Conservation (phyloP, 1,284 basidiomycete genomes). For the Leccinum colubrinum region DNA sequence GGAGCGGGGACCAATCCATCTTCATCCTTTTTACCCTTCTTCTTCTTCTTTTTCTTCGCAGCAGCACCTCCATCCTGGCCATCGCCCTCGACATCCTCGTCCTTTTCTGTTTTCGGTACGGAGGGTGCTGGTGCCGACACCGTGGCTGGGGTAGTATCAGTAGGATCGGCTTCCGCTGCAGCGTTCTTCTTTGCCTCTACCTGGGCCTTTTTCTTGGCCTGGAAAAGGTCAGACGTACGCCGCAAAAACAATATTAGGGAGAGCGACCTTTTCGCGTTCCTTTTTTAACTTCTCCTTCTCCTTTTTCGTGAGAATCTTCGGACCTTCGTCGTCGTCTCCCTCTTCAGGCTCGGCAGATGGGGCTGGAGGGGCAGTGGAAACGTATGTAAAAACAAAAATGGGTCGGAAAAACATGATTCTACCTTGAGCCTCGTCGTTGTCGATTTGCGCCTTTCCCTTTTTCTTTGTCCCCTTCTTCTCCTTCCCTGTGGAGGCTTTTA, state of each 20-base stretch:
- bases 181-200: conserved; percentile 79
- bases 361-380: conserved; percentile 25
- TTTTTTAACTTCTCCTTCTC: conserved; percentile 95
- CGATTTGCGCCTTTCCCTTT: conserved; percentile 44
- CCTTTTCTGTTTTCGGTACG: conserved; percentile 26
- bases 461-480: conserved; percentile 52
- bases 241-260: neutral
- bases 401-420: conserved; percentile 17
- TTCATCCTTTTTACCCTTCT: conserved; percentile 81
- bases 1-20: conserved; percentile 49
- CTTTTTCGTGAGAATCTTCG: conserved; percentile 80
- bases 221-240: conserved; percentile 13
- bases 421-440: conserved; percentile 38
- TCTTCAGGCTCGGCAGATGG: conserved; percentile 33
- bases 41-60: conserved; percentile 87
- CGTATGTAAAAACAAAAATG: conserved; percentile 16
- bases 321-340: conserved; percentile 44
- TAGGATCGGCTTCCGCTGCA: conserved; percentile 21
- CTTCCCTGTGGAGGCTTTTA: conserved; percentile 51
- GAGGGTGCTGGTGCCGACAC: conserved; percentile 21
- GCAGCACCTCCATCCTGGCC: conserved; percentile 54
- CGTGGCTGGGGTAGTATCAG: conserved; percentile 14
- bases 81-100: conserved; percentile 45
- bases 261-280: conserved; percentile 82
- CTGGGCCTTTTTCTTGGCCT: conserved; percentile 96